Conservation (phyloP, 176 grass and related monocot species). For the Otatea glauca region DNA sequence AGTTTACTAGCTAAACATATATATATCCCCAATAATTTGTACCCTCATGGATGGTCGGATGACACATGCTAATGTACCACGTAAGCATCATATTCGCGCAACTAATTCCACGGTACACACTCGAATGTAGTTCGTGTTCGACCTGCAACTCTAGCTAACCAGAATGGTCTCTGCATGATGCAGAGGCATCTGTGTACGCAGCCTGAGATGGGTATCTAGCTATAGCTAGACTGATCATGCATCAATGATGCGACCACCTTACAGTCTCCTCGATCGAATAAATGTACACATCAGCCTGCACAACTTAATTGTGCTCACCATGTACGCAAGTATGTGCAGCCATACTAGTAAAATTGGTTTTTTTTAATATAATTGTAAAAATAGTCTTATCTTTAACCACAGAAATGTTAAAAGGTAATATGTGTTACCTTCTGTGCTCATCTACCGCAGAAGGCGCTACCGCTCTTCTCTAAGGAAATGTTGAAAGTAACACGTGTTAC, state of each 20-base stretch:
- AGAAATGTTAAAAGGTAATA: no score
- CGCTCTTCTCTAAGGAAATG: no score
- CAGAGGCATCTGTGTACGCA: not conserved
- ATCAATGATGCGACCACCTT: not conserved
- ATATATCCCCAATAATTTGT: conserved; percentile 27
- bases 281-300: not conserved
- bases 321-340: not conserved
- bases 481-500: no score
- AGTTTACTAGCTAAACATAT: not conserved
- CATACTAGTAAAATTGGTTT: no score
- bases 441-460: no score
- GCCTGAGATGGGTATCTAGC: not conserved
- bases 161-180: not conserved
- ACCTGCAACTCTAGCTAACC: not conserved
- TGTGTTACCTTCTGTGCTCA: no score
- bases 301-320: not conserved
- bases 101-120: not conserved
- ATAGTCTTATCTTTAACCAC: no score
- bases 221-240: conserved; percentile 20
- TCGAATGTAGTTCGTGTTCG: not conserved
- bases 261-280: conserved; percentile 21
- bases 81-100: conserved; percentile 32
- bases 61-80: conserved; percentile 19
- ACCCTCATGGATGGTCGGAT: not conserved
- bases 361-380: no score